A percentile compares a stretch with the other conserved stretches of the same genome.
phyloP scores from a whole-genome alignment of 768 basidiomycete genomes.

The Antrodiella citrinella region DNA sequence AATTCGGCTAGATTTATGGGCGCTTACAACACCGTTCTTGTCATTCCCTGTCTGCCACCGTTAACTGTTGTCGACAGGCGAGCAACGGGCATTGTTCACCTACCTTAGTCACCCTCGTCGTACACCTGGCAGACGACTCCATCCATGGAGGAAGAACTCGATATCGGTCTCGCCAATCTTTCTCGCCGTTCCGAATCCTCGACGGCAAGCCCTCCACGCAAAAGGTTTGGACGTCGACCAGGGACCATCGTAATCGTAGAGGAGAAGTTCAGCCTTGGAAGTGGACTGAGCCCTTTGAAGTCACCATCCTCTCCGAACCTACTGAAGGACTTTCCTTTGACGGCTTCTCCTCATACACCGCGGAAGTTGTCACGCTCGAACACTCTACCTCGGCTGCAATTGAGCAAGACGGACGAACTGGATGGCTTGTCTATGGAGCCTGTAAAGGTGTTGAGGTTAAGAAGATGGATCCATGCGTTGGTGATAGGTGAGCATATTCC shows the following conservation, averaged over 20 bases:
- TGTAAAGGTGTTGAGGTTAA: slow-evolving; percentile 40
- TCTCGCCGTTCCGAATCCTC: slow-evolving; percentile 9
- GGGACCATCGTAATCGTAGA: slow-evolving; percentile 8
- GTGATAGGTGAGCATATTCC: slow-evolving; percentile 42
- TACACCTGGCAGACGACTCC: neutral
- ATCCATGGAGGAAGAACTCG: slow-evolving; percentile 16
- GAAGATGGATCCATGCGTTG: slow-evolving; percentile 61
- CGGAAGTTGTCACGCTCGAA: slow-evolving; percentile 34
- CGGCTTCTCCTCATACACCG: slow-evolving; percentile 7
- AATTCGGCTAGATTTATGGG: too few relatives aligned
- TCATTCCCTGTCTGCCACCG: too few relatives aligned
- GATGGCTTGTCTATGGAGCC: slow-evolving; percentile 38
- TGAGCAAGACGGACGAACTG: slow-evolving; percentile 21
- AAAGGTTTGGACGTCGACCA: slow-evolving; percentile 5
- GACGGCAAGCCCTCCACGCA: slow-evolving; percentile 4
- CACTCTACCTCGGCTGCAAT: slow-evolving; percentile 36
- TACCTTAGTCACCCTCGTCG: neutral
- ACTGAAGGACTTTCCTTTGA: neutral
- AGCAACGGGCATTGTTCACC: neutral
- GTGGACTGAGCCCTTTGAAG: slow-evolving; percentile 14
- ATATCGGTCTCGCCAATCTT: slow-evolving; percentile 20
- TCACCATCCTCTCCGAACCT: slow-evolving; percentile 28
- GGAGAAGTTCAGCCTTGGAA: neutral
- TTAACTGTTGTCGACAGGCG: neutral
- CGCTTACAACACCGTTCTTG: neutral